Evolutionary conservation across 2,329 filamentous ascomycete genomes (phyloP), one percentile per base, ranked within the genome.

Genomic region (Cladorrhinum sp.): DNA sequence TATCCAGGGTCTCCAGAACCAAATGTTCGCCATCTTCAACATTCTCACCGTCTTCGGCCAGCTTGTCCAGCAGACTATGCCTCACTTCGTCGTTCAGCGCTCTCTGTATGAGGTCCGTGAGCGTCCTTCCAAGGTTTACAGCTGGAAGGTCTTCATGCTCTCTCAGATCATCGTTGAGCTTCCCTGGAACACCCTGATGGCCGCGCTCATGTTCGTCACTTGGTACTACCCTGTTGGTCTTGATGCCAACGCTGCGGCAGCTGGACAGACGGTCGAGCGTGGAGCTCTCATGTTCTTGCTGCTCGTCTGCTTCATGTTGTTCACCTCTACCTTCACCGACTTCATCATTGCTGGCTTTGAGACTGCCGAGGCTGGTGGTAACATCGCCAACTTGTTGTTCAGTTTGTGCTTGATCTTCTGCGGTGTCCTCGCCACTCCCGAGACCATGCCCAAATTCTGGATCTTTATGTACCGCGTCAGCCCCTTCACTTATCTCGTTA

Each of bases 211-310:
- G 78, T 96, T 81, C 79, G 81, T 91, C 70, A 87, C 82, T 73
- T 94, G 90, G 85, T 96, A 96, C 79, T 96, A 93, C 72, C 91
- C 92, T 1, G 84, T 96, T 58, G 91, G 90, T 1, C 82, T 95
- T 9, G 86, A 91, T 73, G 75, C 77, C 62, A 93, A 94, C 70
- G 89, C 90, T 1, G 76, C 80, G 16, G 79, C 79, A 1, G 85
- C 85, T 3, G 82, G 82, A 62, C 78, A 86, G 64, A 82, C 88
- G 1, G 72, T 82, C 4, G 85, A 91, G 68, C 89, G 91, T 28
- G 90, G 91, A 9, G 88, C 79, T 0, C 83, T 95, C 21, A 89
- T 94, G 83, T 92, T 93, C 79, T 79, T 96, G 24, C 85, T 92
- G 67, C 78, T 93, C 46, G 81, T 87, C 70, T 77, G 82, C 64